Percentiles rank a stretch among this genome's conserved stretches.
These are phyloP conservation scores for Allodekkera sacchari DNA, from an alignment of 805 yeast species.

Conservation along the genomic window DNA sequence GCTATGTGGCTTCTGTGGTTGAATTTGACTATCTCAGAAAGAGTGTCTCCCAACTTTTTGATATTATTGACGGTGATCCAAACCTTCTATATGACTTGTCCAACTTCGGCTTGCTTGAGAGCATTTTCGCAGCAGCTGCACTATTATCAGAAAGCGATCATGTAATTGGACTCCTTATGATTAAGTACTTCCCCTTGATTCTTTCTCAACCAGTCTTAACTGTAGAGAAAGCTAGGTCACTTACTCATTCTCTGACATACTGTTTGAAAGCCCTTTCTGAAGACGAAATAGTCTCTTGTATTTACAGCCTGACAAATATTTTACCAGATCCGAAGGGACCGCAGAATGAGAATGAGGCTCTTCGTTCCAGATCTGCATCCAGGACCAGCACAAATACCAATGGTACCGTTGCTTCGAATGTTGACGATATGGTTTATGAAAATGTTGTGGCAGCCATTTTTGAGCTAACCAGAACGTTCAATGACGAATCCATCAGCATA, in stretches of 20 bases:
- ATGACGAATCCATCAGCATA: slow-evolving; percentile 65
- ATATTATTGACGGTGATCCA: too few relatives aligned
- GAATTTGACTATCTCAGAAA: slow-evolving; percentile 35
- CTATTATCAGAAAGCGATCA: slow-evolving; percentile 26
- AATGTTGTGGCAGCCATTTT: slow-evolving; percentile 65
- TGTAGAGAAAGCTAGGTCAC: slow-evolving; percentile 36
- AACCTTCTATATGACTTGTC: too few relatives aligned
- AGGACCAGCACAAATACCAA: slow-evolving; percentile 5
- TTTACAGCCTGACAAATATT: slow-evolving; percentile 75
- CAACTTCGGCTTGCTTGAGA: slow-evolving; percentile 37
- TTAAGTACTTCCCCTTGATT: slow-evolving; percentile 36
- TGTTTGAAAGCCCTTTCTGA: slow-evolving; percentile 66
- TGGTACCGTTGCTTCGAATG: slow-evolving; percentile 14
- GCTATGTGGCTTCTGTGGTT: slow-evolving; percentile 38
- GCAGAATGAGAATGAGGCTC: slow-evolving; percentile 23
- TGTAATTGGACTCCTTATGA: slow-evolving; percentile 31
- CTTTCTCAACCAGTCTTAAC: slow-evolving; percentile 48
- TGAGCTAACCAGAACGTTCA: slow-evolving; percentile 55
- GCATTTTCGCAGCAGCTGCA: slow-evolving; percentile 28
- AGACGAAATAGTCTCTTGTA: slow-evolving; percentile 74
- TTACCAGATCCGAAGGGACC: slow-evolving; percentile 41
- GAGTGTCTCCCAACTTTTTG: slow-evolving; percentile 42
- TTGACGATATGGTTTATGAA: slow-evolving; percentile 34
- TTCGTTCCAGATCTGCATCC: slow-evolving; percentile 8
- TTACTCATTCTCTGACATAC: slow-evolving; percentile 52